phyloP scores from a whole-genome alignment of 1,284 basidiomycete species.

The Leccinum olivaceoglutinosum region DNA sequence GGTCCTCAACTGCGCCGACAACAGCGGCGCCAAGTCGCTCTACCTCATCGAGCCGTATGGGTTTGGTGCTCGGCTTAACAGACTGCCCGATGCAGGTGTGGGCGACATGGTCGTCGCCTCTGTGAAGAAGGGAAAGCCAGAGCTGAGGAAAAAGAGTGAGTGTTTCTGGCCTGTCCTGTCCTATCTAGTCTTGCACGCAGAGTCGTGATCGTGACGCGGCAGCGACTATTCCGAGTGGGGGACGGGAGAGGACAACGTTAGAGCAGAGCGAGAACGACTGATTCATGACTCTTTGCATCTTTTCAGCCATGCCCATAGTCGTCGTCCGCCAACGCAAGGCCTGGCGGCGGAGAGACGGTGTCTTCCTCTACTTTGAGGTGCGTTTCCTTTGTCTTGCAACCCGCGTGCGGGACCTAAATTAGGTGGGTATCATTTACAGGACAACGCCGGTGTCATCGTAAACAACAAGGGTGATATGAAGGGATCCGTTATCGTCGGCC shows the following conservation, averaged over 20 bases:
- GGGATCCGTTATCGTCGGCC: constrained; percentile 97
- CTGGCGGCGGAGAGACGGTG: constrained; percentile 96
- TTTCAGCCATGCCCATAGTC: constrained; percentile 90
- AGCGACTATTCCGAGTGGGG: background rate
- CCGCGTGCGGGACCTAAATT: background rate
- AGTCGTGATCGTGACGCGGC: background rate
- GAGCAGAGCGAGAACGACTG: background rate
- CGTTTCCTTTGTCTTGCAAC: constrained; percentile 12
- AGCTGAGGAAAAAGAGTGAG: constrained; percentile 98
- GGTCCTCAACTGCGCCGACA: constrained; percentile 99
- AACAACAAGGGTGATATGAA: constrained; percentile 99
- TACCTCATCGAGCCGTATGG: constrained; percentile 90
- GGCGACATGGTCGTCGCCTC: constrained; percentile 99
- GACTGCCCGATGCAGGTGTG: constrained; percentile 96
- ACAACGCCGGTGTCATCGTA: constrained; percentile 95
- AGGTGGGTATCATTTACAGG: constrained; percentile 37
- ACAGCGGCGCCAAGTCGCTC: constrained; percentile 97
- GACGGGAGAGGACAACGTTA: background rate
- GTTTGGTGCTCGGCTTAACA: constrained; percentile 94
- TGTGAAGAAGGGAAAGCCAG: constrained; percentile 99
- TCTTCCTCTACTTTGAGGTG: constrained; percentile 98
- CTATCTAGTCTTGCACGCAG: background rate
- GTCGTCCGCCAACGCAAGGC: constrained; percentile 98
- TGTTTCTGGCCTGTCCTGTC: background rate
- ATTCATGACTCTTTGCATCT: constrained; percentile 2